Base-by-base conservation (phyloP, 495 filamentous ascomycete species). In the Pyronema domesticum region DNA sequence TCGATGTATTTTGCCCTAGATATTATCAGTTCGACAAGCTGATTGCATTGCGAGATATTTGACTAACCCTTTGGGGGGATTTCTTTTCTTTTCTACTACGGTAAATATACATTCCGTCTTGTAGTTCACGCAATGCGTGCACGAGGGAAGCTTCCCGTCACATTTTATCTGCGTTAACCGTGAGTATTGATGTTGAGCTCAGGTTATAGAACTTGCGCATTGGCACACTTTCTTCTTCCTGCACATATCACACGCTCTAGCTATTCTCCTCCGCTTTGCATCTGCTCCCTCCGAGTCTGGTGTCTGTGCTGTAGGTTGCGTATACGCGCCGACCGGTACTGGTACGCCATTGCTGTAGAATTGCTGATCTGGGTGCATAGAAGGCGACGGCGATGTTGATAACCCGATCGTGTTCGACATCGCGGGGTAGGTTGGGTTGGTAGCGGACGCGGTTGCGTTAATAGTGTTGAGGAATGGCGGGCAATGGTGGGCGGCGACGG, bases 101-200 rank as follows among this genome's bases (percentile, higher is more conserved):
- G 91, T 96, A 64, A 95, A 98, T 53, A 96, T 78, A 64, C 91
- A 98, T 61, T 95, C 89, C 7, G 87, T 94, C 74, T 95, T 95
- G 74, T 96, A 95, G 68, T 98, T 96, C 65, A 82, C 82, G 67
- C 91, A 98, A 69, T 98, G 93, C 13, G 86, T 87, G 69, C 91
- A 98, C 55, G 86, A 79, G 39, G 93, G 91, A 68, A 91, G 80
- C 69, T 93, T 94, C 50, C 91, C 91, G 65, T 98, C 93, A 69
- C 91, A 98, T 70, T 96, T 96, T 65, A 98, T 96, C 76, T 66
- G 53, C 51, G 10, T 53, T 17, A 54, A 18, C 11, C n/a, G 37
- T 46, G 23, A 46, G 52, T 18, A 43, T 53, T 13, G 40, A 30
- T 39, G 37, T 15, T 35, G 47, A 10, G 10, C 30, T 50, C 30